phyloP scores from a whole-genome alignment of 176 grass and related monocot genomes.

The Oryza glaberrima region DNA sequence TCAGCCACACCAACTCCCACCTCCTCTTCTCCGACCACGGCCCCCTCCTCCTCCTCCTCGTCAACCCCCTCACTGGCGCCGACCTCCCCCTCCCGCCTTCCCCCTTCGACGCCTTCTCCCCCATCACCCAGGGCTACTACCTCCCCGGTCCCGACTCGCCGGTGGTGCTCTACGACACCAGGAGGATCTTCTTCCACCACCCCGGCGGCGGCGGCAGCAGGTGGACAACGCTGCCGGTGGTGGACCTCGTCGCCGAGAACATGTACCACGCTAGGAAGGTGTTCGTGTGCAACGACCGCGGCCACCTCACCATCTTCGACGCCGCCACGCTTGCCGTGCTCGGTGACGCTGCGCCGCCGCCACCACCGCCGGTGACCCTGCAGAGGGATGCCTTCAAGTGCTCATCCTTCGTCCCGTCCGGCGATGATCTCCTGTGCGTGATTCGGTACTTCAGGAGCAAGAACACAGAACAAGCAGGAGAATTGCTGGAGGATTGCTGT shows the following conservation, averaged over 20 bases:
- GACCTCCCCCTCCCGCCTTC: neutral
- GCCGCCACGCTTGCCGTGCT: neutral
- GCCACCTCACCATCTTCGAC: conserved; percentile 2
- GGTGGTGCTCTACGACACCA: conserved; percentile 13
- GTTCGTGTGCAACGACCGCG: neutral
- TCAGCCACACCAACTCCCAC: conserved; percentile 21
- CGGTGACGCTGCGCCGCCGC: no score
- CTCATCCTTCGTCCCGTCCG: no score
- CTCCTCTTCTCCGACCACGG: conserved; percentile 15
- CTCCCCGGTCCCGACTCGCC: neutral
- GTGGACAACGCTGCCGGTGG: conserved; percentile 18
- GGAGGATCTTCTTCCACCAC: conserved; percentile 17
- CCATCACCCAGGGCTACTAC: conserved; percentile 19
- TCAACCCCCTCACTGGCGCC: conserved; percentile 11
- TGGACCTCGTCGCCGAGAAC: conserved; percentile 10
- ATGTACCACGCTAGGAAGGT: conserved; percentile 21
- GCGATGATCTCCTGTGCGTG: no score
- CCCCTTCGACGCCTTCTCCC: neutral
- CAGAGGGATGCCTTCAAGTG: no score
- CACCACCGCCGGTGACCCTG: no score
- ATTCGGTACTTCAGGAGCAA: no score
- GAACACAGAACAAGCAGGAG: no score
- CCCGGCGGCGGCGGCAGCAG: neutral
- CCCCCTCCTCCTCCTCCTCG: neutral
- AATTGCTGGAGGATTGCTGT: no score